Conservation (phyloP, 192 early-diverging fungal species). For the Podila horticola region DNA sequence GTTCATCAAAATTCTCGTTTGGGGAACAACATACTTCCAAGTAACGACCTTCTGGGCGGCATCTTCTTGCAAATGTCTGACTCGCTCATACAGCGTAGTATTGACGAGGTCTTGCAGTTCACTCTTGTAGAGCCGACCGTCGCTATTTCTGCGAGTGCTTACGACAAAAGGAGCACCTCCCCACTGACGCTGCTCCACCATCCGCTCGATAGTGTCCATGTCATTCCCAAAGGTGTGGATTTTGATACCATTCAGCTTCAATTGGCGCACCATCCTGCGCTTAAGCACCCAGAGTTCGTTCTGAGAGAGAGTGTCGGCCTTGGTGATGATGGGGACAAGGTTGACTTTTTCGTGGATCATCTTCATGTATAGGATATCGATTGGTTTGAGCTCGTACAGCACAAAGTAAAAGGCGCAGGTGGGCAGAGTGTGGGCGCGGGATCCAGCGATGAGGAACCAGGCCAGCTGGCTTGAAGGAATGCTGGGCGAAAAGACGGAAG, state of each 20-base stretch:
- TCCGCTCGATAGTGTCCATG: conserved; percentile 20
- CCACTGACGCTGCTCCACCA: conserved; percentile 32
- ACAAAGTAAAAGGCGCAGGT: conserved; percentile 51
- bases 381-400: conserved; percentile 68
- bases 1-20: background rate
- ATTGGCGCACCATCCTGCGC: conserved; percentile 67
- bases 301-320: conserved; percentile 91
- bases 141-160: conserved; percentile 23
- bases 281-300: conserved; percentile 89
- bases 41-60: conserved; percentile 30
- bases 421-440: conserved; percentile 26
- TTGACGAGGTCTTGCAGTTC: conserved; percentile 25
- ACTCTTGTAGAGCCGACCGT: conserved; percentile 23
- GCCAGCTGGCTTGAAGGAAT: conserved; percentile 32
- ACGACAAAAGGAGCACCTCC: conserved; percentile 37
- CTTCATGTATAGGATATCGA: conserved; percentile 98
- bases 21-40: conserved; percentile 30
- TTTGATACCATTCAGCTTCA: conserved; percentile 38
- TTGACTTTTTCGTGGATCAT: conserved; percentile 91
- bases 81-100: conserved; percentile 24
- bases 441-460: conserved; percentile 50
- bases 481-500: conserved; percentile 30
- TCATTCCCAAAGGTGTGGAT: conserved; percentile 43
- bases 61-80: conserved; percentile 30
- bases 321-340: conserved; percentile 93